Percentiles rank a stretch among this genome's conserved stretches.
These are phyloP conservation scores for Sphaerulina populicola DNA, from an alignment of 2,329 filamentous ascomycete genomes.

Conservation along the genomic window DNA sequence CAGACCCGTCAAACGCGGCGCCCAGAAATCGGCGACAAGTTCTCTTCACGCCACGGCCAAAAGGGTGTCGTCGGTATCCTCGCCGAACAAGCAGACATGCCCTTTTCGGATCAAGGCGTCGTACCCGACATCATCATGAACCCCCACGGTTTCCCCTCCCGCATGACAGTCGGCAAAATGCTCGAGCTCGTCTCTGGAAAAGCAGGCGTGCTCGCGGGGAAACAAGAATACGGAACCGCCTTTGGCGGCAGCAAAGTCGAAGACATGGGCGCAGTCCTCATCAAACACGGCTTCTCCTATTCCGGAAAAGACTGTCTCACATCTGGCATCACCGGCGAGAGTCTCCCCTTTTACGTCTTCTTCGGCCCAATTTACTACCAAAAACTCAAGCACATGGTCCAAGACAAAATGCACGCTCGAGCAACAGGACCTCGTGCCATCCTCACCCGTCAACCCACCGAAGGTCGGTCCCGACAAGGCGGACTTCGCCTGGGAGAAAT, in stretches of 20 bases:
- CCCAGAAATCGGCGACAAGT: conserved; percentile 95
- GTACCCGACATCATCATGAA: conserved; percentile 99
- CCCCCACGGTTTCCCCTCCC: conserved; percentile 97
- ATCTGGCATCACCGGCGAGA: conserved; percentile 87
- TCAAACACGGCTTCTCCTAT: conserved; percentile 88
- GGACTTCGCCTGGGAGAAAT: conserved; percentile 93
- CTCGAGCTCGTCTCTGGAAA: conserved; percentile 92
- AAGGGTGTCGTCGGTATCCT: conserved; percentile 98
- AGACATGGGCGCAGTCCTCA: conserved; percentile 77
- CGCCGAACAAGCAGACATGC: conserved; percentile 92
- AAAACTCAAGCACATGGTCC: conserved; percentile 99
- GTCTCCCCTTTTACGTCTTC: conserved; percentile 91
- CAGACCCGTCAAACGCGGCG: conserved; percentile 92
- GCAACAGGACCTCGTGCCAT: conserved; percentile 84
- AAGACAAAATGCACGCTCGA: conserved; percentile 98
- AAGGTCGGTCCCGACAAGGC: conserved; percentile 86
- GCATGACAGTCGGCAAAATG: conserved; percentile 98
- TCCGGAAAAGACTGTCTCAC: conserved; percentile 97
- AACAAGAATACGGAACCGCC: conserved; percentile 79
- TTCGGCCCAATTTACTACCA: conserved; percentile 99
- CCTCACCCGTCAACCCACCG: conserved; percentile 88
- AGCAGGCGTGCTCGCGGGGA: conserved; percentile 76
- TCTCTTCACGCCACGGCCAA: conserved; percentile 95
- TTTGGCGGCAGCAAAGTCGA: conserved; percentile 80
- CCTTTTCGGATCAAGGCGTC: conserved; percentile 83